phyloP scores from a whole-genome alignment of 2,329 filamentous ascomycete genomes.

The Aspergillus sp. region DNA sequence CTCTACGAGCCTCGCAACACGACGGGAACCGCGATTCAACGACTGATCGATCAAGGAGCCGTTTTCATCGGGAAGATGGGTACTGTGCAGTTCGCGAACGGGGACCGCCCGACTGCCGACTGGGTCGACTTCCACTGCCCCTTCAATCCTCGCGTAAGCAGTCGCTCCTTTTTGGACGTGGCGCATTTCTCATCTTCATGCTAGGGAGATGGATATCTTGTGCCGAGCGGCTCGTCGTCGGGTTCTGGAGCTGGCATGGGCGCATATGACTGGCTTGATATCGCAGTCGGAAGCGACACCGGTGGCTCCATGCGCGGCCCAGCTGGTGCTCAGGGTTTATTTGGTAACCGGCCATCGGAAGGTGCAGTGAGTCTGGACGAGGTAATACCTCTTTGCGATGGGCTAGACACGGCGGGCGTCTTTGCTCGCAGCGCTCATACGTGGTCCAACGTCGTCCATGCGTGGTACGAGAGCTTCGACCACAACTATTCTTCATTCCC shows the following conservation, averaged over 20 bases:
- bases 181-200: too few species aligned
- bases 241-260: slow-evolving; percentile 23
- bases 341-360: slow-evolving; percentile 25
- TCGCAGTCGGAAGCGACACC: slow-evolving; percentile 20
- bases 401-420: slow-evolving; percentile 29
- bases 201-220: slow-evolving; percentile 32
- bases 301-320: slow-evolving; percentile 30
- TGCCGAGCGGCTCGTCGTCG: slow-evolving; percentile 18
- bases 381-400: slow-evolving; percentile 25
- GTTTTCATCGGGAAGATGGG: slow-evolving; percentile 39
- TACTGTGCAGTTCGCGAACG: slow-evolving; percentile 33
- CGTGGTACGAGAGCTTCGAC: slow-evolving; percentile 18
- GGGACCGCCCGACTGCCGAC: slow-evolving; percentile 25
- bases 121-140: slow-evolving; percentile 37
- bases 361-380: slow-evolving; percentile 18
- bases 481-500: slow-evolving; percentile 22
- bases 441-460: slow-evolving; percentile 15
- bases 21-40: slow-evolving; percentile 53
- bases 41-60: slow-evolving; percentile 60
- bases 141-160: slow-evolving; percentile 31
- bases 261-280: slow-evolving; percentile 34
- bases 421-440: slow-evolving; percentile 25
- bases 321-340: slow-evolving; percentile 25
- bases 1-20: slow-evolving; percentile 47
- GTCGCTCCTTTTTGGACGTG: too few species aligned